Conservation (phyloP, 2,329 filamentous ascomycete genomes). For the Diplodia corticola region DNA sequence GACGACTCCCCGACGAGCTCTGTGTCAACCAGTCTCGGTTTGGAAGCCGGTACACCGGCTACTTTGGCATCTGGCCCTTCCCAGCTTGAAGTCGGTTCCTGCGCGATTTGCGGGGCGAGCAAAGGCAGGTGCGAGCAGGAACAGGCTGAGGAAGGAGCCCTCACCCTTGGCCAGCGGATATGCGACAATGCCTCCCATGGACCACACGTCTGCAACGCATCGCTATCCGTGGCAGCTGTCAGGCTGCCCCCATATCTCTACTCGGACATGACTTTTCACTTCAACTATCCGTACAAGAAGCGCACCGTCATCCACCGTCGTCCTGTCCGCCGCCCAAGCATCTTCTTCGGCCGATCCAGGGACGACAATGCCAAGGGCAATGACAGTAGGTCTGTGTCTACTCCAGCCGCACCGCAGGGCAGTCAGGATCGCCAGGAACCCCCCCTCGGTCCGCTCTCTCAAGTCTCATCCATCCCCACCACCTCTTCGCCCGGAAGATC, state of each 20-base stretch:
- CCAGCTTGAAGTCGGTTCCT: neutral
- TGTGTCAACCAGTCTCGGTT: neutral
- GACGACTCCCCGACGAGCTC: neutral
- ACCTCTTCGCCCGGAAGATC: slow-evolving; percentile 15
- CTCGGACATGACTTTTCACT: slow-evolving; percentile 22
- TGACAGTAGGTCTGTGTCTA: neutral
- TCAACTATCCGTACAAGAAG: slow-evolving; percentile 19
- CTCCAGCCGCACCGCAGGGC: neutral
- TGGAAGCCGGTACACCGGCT: neutral
- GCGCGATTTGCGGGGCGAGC: too few relatives aligned
- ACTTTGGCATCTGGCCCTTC: neutral
- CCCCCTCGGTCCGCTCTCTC: neutral
- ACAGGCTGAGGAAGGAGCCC: neutral
- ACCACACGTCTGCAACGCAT: neutral
- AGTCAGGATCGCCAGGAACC: neutral
- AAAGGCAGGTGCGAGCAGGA: neutral
- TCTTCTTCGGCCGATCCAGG: slow-evolving; percentile 14
- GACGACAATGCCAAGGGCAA: neutral
- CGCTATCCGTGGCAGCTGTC: neutral
- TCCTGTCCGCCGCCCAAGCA: slow-evolving; percentile 5
- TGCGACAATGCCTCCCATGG: neutral
- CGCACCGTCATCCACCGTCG: slow-evolving; percentile 22
- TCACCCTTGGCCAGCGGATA: neutral
- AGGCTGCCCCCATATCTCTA: slow-evolving; percentile 13
- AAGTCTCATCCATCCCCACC: neutral